Base-by-base conservation (phyloP, 2,329 filamentous ascomycete genomes). In the Sclerotinia spermophila region DNA sequence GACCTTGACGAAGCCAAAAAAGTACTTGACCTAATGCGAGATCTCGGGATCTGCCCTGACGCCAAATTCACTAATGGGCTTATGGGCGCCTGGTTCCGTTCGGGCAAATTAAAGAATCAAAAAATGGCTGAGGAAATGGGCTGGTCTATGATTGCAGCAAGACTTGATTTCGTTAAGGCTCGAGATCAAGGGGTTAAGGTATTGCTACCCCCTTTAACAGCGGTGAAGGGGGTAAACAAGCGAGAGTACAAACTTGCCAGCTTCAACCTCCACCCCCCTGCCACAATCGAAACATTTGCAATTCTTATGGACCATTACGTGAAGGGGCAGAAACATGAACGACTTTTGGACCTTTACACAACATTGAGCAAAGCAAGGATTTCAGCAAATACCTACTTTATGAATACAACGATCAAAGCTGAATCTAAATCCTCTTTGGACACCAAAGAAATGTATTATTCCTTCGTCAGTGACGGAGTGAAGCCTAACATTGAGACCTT, bases 1-100 rank as follows among this genome's bases (percentile, higher is more conserved):
- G 87, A 93, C 74, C 81, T 92, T 21, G 86, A 91, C 70, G 91
- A 90, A 2, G 92, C 93, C 4, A 84, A 87, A 67, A 87, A 88
- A 72, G 92, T 96, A 13, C 83, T 96, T 40, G 86, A 91, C 21
- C 85, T 94, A 73, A 95, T 96, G 91, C 88, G 89, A 75, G 83
- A 86, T 67, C 87, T 86, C 75, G 88, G 89, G 1, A 86, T 94
- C 45, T 83, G 84, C 71, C 89, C 92, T 3, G 88, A 92, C 55
- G 83, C 92, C 2, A 90, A 91, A 67, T 92, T 96, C 74, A 84
- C 96, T 70, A 97, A 97, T 77, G 92, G 92, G 11, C 84, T 97
- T 30, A 87, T 97, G 68, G 92, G 90, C 13, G 92, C 91, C 2
- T 94, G 92, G 86, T 83, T 96, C 67, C 87, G 93, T 61, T 85